A percentile compares a stretch with the other conserved stretches of the same genome.
These are phyloP conservation scores for Pyricularia sp. DNA, from an alignment of 2,329 filamentous ascomycete genomes.

Conservation along the genomic window DNA sequence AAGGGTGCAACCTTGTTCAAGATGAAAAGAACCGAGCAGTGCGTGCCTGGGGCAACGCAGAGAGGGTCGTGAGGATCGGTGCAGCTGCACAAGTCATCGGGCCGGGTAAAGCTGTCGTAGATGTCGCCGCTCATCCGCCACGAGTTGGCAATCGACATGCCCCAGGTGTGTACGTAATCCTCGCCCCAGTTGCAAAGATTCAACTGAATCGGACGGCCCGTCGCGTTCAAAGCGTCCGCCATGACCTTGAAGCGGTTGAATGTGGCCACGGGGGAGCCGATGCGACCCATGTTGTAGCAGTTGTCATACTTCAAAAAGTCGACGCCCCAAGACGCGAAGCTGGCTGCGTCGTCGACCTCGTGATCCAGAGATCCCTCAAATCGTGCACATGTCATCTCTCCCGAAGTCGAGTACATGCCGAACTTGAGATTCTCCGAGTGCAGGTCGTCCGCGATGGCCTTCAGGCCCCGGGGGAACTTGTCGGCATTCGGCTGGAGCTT, in stretches of 20 bases:
- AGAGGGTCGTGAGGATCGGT: constrained; percentile 1
- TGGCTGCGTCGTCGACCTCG: constrained; percentile 41
- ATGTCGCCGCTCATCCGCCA: constrained; percentile 25
- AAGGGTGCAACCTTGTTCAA: constrained; percentile 15
- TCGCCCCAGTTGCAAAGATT: constrained; percentile 26
- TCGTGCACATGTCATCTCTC: constrained; percentile 38
- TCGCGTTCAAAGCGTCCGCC: constrained; percentile 22
- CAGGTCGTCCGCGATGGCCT: constrained; percentile 22
- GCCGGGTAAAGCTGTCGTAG: constrained; percentile 22
- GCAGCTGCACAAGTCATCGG: constrained; percentile 19
- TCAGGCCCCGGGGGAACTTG: constrained; percentile 28
- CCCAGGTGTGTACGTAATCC: constrained; percentile 20
- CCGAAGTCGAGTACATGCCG: constrained; percentile 31
- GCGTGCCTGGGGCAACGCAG: constrained; percentile 12
- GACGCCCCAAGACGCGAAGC: constrained; percentile 42
- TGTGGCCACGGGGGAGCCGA: constrained; percentile 17
- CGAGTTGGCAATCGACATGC: constrained; percentile 19
- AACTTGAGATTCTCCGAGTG: constrained; percentile 26
- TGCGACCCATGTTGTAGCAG: constrained; percentile 24
- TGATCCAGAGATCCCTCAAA: constrained; percentile 40
- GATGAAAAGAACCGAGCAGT: constrained; percentile 19
- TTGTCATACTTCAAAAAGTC: constrained; percentile 46
- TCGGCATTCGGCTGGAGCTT: constrained; percentile 19
- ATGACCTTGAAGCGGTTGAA: constrained; percentile 21
- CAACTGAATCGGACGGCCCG: constrained; percentile 21